Percentiles rank a stretch among this genome's conserved stretches.
Conservation (phyloP, 208 protist genomes). For the Leishmania tropica region DNA sequence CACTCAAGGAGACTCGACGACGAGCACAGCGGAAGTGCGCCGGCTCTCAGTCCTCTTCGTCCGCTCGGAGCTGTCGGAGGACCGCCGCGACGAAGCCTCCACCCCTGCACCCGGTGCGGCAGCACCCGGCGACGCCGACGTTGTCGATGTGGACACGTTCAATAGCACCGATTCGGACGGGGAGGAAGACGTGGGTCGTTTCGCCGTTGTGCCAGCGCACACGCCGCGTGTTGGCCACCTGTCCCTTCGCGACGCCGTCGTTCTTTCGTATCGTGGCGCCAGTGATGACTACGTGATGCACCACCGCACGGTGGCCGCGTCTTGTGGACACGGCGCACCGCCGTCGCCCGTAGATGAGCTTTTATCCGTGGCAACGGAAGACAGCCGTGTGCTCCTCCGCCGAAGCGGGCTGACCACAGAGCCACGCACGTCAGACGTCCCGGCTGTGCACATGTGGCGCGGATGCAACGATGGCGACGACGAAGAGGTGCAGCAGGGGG, state of each 20-base stretch:
- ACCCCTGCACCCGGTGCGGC: not conserved
- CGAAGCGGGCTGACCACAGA: constrained; percentile 2
- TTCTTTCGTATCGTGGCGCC: constrained; percentile 19
- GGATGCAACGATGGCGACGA: not conserved
- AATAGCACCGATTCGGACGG: not conserved
- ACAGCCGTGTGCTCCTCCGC: constrained; percentile 24
- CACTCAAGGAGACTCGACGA: not conserved
- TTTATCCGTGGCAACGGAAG: constrained; percentile 23
- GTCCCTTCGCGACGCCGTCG: constrained; percentile 19
- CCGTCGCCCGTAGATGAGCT: constrained; percentile 13
- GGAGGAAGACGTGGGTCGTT: not conserved
- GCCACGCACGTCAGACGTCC: too few species aligned
- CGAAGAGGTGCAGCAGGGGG: not conserved
- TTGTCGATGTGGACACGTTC: constrained; percentile 7
- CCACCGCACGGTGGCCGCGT: not conserved
- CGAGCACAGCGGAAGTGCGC: not conserved
- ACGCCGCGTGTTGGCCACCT: not conserved
- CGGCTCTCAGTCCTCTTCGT: constrained; percentile 9
- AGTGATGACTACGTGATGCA: constrained; percentile 12
- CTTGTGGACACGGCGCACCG: not conserved
- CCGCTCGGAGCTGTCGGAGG: not conserved
- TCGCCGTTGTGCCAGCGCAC: not conserved
- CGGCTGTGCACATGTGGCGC: constrained; percentile 7
- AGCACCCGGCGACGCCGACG: not conserved
- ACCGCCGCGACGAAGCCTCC: not conserved